These are phyloP conservation scores for Oxyria digyna DNA, from an alignment of 148 eudicot species.

Conservation along the genomic window DNA sequence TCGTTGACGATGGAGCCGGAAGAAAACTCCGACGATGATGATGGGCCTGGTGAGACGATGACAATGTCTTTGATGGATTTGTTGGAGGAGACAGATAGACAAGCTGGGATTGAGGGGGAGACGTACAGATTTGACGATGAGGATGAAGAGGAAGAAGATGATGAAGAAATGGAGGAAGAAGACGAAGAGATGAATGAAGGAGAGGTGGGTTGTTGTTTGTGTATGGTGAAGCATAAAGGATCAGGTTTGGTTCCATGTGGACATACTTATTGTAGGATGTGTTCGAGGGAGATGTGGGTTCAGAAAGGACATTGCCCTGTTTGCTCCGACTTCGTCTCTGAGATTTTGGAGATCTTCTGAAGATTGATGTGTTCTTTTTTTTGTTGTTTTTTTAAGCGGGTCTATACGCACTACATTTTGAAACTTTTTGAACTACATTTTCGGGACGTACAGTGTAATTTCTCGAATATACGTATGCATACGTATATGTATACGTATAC, in stretches of 20 bases:
- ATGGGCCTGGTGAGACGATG: background rate
- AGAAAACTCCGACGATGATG: conserved; percentile 4
- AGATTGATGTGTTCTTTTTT: too few relatives aligned
- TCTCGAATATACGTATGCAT: too few relatives aligned
- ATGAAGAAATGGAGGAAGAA: conserved; percentile 1
- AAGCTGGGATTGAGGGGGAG: conserved; percentile 49
- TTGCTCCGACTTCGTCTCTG: conserved; percentile 16
- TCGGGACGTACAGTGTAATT: too few relatives aligned
- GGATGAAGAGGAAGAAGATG: conserved; percentile 40
- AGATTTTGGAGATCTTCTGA: conserved; percentile 27
- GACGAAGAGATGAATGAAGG: conserved; percentile 6
- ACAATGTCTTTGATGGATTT: conserved; percentile 74
- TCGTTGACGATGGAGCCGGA: conserved; percentile 21
- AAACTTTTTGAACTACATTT: too few relatives aligned
- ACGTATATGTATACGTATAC: too few relatives aligned
- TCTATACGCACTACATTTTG: too few relatives aligned
- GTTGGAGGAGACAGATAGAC: conserved; percentile 64
- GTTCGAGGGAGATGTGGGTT: conserved; percentile 24
- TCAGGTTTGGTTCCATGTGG: conserved; percentile 29
- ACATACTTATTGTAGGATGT: conserved; percentile 24
- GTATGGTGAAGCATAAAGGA: conserved; percentile 38
- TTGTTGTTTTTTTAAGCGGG: too few relatives aligned
- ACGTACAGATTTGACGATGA: conserved; percentile 27
- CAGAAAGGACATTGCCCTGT: conserved; percentile 26
- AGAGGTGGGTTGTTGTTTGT: conserved; percentile 52